Base-by-base conservation (phyloP, 1,284 basidiomycete genomes). In the Termitomyces sp. region DNA sequence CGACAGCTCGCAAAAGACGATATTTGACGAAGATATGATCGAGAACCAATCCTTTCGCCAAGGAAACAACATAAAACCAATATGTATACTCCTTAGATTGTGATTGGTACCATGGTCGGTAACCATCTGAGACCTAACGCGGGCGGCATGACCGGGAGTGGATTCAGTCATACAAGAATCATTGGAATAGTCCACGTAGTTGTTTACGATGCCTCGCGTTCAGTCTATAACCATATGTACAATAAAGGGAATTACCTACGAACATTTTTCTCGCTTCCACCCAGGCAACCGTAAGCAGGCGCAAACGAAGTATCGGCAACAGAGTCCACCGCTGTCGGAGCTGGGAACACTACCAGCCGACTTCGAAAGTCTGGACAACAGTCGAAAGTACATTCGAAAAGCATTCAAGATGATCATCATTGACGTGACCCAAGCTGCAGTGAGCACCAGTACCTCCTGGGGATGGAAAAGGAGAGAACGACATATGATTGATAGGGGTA, bases 261-360 rank as follows among this genome's bases (percentile, higher is more conserved):
- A 64, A 80, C 74, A 24, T 74, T 73, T 61, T 77, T 73, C 54
- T 69, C 66, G 50, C 76, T 75, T 40, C 66, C 62, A 46, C 67
- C 64, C 26, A 76, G 77, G 64, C 77, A 80, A 10, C 75, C 76
- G 34, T 57, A 70, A 3, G 2, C 21, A 24, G 21, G 76, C 73
- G 79, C 78, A 19, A 75, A 62, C 13, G 78, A 74, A 1, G 80
- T 81, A 58, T 83, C 81, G 34, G 63, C 60, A 49, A 83, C 79
- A 61, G 61, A 83, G 80, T 13, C 80, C 80, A 14, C 67, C 50
- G 35, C 70, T n/a, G n/a, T n/a, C n/a, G n/a, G n/a, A n/a, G n/a
- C n/a, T n/a, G n/a, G n/a, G n/a, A n/a, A n/a, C n/a, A n/a, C n/a
- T n/a, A n/a, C n/a, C n/a, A n/a, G n/a, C n/a, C 77, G 43, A 74